Base-by-base conservation (phyloP, 2,329 filamentous ascomycete species). In the Coniochaeta hoffmannii region DNA sequence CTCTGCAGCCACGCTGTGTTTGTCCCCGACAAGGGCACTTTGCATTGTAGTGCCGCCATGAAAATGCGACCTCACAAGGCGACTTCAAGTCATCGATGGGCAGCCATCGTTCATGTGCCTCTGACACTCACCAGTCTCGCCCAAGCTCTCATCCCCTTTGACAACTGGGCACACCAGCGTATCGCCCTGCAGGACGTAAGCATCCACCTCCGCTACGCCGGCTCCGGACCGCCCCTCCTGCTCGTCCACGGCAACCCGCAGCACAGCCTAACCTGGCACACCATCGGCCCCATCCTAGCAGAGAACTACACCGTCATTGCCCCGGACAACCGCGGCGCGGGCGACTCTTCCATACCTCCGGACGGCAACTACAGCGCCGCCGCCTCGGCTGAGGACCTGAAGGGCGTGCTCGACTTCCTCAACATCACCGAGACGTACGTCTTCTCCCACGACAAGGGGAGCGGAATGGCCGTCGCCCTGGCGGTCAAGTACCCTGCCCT, bases 361-460 rank as follows among this genome's bases (percentile, higher is more conserved):
- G 63, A 70, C 28, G 68, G 67, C 0, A 69, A 74, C 59, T 77
- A 76, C 59, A 76, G 65, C 8, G 71, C 73, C 0, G 54, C 65
- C 24, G 68, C 73, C 1, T 68, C 69, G 31, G 75, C 73, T 56
- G 63, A 64, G 15, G 65, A 75, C 38, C 65, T 74, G 6, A 68
- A 68, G 24, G 66, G 65, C 11, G 61, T 77, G 0, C 64, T 77
- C 38, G 70, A 73, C 34, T 76, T 76, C 41, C 59, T 77, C 8
- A 72, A 73, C 22, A 63, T 76, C 7, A 69, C 69, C 2, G 69
- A 66, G 26, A 63, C 72, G 1, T 74, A 75, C 56, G 69, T 77
- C 0, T 71, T 77, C 58, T 65, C 70, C 0, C 74, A 77, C 57
- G 75, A 78, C 55, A 77, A 76, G 55, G 75, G 75, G 15, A 69